A percentile compares a stretch with the other conserved stretches of the same genome.
These are phyloP conservation scores for Coemansia aciculifera DNA, from an alignment of 192 early-diverging fungal species.

Conservation along the genomic window DNA sequence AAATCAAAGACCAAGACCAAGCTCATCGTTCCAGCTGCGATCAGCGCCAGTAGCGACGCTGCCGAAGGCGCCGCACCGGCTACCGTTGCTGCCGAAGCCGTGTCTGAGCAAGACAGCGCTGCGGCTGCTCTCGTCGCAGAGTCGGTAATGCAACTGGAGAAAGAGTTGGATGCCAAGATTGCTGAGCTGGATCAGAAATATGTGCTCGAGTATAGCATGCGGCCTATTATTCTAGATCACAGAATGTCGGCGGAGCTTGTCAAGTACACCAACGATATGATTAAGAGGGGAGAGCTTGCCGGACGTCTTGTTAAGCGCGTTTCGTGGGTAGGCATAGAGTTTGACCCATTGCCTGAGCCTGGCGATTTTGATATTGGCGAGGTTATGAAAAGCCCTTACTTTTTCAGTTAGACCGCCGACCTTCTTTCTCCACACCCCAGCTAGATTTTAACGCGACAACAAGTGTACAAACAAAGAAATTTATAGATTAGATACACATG, in stretches of 20 bases:
- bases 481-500: neutral
- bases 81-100: conserved; percentile 8
- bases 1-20: conserved; percentile 15
- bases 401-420: conserved; percentile 71
- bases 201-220: conserved; percentile 4
- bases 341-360: conserved; percentile 73
- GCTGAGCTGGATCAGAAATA: conserved; percentile 38
- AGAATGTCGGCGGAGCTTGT: neutral
- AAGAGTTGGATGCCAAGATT: conserved; percentile 34
- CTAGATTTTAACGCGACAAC: neutral
- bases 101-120: neutral
- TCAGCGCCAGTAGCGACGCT: neutral
- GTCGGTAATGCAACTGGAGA: conserved; percentile 32
- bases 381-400: conserved; percentile 83
- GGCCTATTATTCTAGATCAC: conserved; percentile 13
- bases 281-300: conserved; percentile 19
- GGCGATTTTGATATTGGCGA: conserved; percentile 84
- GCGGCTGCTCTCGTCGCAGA: conserved; percentile 3
- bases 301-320: conserved; percentile 26
- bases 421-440: neutral
- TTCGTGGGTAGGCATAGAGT: conserved; percentile 62
- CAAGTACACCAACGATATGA: conserved; percentile 8
- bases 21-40: neutral
- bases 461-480: neutral
- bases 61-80: neutral